A percentile compares a stretch with the other conserved stretches of the same genome.
These are phyloP conservation scores for Prunus dulcis DNA, from an alignment of 306 rosid genomes.

Conservation along the genomic window DNA sequence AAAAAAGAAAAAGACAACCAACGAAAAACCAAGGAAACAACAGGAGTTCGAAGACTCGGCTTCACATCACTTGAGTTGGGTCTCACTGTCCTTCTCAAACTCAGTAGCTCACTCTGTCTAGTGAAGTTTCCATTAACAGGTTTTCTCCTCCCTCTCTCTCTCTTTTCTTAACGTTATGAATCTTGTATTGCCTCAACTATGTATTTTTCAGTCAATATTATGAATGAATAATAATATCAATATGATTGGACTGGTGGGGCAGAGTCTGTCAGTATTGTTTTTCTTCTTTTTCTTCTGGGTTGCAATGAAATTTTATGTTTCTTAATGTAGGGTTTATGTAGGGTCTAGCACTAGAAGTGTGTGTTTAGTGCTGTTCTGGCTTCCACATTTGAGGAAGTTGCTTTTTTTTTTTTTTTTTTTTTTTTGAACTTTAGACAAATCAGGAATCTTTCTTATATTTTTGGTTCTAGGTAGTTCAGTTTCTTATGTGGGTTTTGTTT, in stretches of 20 bases:
- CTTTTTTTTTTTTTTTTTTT: neutral
- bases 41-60: neutral
- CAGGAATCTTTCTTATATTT: constrained; percentile 6
- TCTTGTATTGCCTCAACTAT: neutral
- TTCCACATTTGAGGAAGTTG: constrained; percentile 22
- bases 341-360: constrained; percentile 16
- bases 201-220: neutral
- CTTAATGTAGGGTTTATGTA: neutral
- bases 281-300: neutral
- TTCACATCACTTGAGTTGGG: neutral
- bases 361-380: constrained; percentile 33
- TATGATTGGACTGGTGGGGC: constrained; percentile 8
- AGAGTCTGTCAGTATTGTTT: constrained; percentile 7
- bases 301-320: neutral
- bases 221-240: neutral
- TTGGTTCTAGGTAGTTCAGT: constrained; percentile 4
- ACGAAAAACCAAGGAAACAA: neutral
- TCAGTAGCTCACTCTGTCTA: neutral
- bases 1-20: neutral
- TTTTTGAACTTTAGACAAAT: neutral
- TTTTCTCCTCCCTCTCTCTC: too few relatives aligned
- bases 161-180: neutral
- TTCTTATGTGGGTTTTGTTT: constrained; percentile 15
- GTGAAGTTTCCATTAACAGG: constrained; percentile 22
- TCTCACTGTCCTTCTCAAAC: neutral